Conservation (phyloP, 2,329 filamentous ascomycete genomes). For the Didymella exigua region DNA sequence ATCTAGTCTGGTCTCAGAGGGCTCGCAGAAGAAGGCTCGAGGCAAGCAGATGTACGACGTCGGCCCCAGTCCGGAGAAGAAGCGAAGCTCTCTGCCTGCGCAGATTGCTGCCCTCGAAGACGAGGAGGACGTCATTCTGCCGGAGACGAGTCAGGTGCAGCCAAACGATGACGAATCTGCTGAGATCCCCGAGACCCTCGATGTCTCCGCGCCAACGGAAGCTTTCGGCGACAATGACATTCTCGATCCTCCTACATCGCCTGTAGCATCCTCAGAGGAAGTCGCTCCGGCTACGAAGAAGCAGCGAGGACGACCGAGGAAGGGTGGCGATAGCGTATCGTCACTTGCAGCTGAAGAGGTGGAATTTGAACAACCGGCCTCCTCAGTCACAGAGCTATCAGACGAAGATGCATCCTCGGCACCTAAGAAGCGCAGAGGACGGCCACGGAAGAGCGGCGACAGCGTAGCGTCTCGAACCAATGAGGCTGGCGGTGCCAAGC, state of each 20-base stretch:
- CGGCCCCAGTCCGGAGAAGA: conserved; percentile 5
- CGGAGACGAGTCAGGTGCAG: conserved; percentile 3
- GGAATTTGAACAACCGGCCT: too few species aligned
- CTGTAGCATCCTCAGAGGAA: not conserved
- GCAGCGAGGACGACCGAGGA: not conserved
- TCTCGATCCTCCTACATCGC: not conserved
- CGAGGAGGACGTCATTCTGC: not conserved
- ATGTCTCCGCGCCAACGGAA: not conserved
- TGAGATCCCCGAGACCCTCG: not conserved
- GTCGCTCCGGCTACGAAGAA: not conserved
- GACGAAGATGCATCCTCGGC: not conserved
- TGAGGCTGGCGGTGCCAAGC: not conserved
- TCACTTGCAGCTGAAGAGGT: not conserved
- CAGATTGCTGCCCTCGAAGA: not conserved
- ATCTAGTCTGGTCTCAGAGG: not conserved
- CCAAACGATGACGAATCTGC: not conserved
- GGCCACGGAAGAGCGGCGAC: not conserved
- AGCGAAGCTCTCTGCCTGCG: not conserved
- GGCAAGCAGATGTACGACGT: conserved; percentile 3
- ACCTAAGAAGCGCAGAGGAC: not conserved
- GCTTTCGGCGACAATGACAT: not conserved
- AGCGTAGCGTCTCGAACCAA: not conserved
- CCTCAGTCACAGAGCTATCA: not conserved
- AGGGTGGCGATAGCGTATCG: not conserved
- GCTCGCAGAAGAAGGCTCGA: not conserved